These are phyloP conservation scores for Echria macrotheca DNA, from an alignment of 495 filamentous ascomycete species.

Conservation along the genomic window DNA sequence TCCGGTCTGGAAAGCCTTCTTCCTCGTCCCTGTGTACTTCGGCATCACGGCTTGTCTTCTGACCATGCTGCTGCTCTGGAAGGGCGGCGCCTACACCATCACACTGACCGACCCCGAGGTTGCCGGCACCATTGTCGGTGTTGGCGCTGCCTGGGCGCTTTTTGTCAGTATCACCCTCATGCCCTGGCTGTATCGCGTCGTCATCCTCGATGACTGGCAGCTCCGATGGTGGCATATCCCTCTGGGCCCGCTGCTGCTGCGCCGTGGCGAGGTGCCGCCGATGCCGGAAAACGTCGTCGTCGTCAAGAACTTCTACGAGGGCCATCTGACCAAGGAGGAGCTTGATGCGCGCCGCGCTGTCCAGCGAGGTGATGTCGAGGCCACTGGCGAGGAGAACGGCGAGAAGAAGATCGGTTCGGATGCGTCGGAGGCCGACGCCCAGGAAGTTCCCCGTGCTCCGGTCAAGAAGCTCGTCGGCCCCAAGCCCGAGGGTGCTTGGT, in stretches of 20 bases:
- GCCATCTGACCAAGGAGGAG: slow-evolving; percentile 42
- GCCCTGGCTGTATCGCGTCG: slow-evolving; percentile 56
- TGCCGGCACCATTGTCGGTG: slow-evolving; percentile 12
- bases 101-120: slow-evolving; percentile 38
- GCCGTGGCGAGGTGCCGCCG: slow-evolving; percentile 45
- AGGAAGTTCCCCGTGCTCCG: not conserved
- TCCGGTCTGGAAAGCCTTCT: slow-evolving; percentile 52
- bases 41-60: slow-evolving; percentile 55
- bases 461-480: slow-evolving; percentile 28
- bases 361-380: slow-evolving; percentile 16
- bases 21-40: slow-evolving; percentile 57
- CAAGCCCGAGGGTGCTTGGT: slow-evolving; percentile 33
- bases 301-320: slow-evolving; percentile 50
- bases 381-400: slow-evolving; percentile 8
- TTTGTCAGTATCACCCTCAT: slow-evolving; percentile 44
- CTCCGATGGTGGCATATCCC: slow-evolving; percentile 54
- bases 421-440: slow-evolving; percentile 8
- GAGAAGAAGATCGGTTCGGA: slow-evolving; percentile 19
- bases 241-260: slow-evolving; percentile 51
- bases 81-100: slow-evolving; percentile 42
- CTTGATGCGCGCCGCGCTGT: slow-evolving; percentile 37
- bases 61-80: slow-evolving; percentile 59
- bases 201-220: slow-evolving; percentile 51
- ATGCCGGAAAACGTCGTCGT: slow-evolving; percentile 34
- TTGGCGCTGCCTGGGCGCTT: slow-evolving; percentile 12